Evolutionary conservation across 352 stramenopile genomes (phyloP).

Genomic region (Pseudoperonospora humuli): DNA sequence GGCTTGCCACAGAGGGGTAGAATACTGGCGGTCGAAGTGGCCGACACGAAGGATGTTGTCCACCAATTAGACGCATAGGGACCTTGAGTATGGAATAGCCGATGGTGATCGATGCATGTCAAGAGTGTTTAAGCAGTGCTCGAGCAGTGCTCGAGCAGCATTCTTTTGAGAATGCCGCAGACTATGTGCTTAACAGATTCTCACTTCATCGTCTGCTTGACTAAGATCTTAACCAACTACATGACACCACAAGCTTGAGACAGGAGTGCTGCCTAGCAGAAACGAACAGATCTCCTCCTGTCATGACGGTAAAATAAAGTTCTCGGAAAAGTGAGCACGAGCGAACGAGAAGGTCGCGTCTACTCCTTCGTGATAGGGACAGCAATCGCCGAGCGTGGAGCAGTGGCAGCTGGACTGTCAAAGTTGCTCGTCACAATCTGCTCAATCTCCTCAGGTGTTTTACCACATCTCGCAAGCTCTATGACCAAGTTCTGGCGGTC

Average conservation of each 20-base stretch:
- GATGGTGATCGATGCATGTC: conserved; percentile 20
- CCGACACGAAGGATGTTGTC: conserved; percentile 18
- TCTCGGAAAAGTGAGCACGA: too few relatives aligned
- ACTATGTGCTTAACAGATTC: conserved; percentile 31
- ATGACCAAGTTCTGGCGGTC: conserved; percentile 14
- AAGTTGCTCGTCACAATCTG: conserved; percentile 23
- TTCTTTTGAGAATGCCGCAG: conserved; percentile 15
- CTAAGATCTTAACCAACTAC: not conserved
- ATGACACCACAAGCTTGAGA: not conserved
- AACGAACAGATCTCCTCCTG: too few relatives aligned
- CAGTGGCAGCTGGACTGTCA: conserved; percentile 3
- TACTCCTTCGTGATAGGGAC: conserved; percentile 14
- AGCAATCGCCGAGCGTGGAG: conserved; percentile 2
- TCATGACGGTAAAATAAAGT: too few relatives aligned
- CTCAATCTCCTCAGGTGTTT: conserved; percentile 21
- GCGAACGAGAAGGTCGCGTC: too few relatives aligned
- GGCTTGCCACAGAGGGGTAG: too few relatives aligned
- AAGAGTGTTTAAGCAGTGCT: too few relatives aligned
- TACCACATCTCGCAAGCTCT: conserved; percentile 24
- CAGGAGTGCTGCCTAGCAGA: not conserved
- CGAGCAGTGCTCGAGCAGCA: conserved; percentile 2
- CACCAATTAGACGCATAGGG: conserved; percentile 27
- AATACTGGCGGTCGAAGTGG: too few relatives aligned
- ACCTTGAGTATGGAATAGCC: conserved; percentile 20
- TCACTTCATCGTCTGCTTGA: conserved; percentile 5